phyloP scores from a whole-genome alignment of 2,329 filamentous ascomycete species.

The Fusarium anthophilum region DNA sequence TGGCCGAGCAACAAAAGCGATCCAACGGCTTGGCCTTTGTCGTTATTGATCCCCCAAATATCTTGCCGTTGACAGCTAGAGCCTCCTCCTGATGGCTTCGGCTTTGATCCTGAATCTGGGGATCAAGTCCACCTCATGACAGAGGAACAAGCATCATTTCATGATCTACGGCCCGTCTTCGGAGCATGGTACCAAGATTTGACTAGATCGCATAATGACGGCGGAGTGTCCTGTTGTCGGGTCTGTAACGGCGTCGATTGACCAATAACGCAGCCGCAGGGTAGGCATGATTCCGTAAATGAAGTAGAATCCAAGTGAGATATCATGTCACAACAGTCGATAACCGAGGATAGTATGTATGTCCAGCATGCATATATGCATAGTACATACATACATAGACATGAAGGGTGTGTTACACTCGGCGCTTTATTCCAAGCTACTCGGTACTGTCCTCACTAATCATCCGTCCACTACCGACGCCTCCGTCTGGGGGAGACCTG shows the following conservation, averaged over 20 bases:
- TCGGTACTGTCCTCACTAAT: conserved; percentile 8
- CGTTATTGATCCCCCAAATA: neutral
- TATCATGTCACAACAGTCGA: conserved; percentile 12
- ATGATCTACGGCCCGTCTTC: conserved; percentile 32
- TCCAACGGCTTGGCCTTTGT: neutral
- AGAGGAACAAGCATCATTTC: neutral
- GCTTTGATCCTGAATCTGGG: conserved; percentile 8
- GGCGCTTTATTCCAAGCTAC: conserved; percentile 18
- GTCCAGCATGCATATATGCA: neutral
- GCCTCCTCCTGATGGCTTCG: neutral
- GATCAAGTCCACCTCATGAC: conserved; percentile 4
- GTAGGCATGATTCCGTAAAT: neutral
- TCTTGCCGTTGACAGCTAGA: neutral
- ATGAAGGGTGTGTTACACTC: conserved; percentile 14
- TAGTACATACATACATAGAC: neutral
- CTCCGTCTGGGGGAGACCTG: conserved; percentile 3
- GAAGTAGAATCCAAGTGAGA: neutral
- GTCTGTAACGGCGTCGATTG: neutral
- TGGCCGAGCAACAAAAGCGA: neutral
- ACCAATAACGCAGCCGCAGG: conserved; percentile 8
- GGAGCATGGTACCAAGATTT: conserved; percentile 21
- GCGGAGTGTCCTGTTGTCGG: conserved; percentile 19
- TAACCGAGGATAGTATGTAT: conserved; percentile 1
- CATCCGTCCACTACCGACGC: conserved; percentile 25
- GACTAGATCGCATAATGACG: conserved; percentile 17